Base-by-base conservation (phyloP, 75 land plant genomes). In the Picea sitchensis region DNA sequence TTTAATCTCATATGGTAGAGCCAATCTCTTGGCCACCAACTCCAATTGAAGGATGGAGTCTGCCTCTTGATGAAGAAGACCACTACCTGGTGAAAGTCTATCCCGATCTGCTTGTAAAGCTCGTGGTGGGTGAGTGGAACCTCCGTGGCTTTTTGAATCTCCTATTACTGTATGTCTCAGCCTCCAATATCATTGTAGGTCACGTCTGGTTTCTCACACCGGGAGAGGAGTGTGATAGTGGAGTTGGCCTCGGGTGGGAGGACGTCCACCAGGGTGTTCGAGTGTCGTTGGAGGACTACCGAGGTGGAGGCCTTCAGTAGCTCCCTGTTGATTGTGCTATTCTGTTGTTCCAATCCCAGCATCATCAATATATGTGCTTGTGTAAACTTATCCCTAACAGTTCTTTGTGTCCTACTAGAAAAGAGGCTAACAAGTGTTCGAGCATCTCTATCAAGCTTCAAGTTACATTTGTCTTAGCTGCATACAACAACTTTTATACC, bases 341-440 rank as follows among this genome's bases (percentile, higher is more conserved):
- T 41, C 44, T 4, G 5, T 41, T 41, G 6, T 41, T 41, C 4
- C 5, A 5, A 41, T 41, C 38, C 38, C 3, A 0, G 38, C n/a
- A n/a, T n/a, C 3, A 38, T 38, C 38, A 38, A 38, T 38, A 38
- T 38, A 38, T 38, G 3, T 38, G 38, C 1, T 58, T 96, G 89
- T 12, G 99, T 90, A 84, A 96, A 96, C 81, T 96, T 96, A 78
- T 94, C 96, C 44, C 99, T 80, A 13, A 96, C 96, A 17, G 99
- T 92, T 60, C 93, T 86, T 73, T 94, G 94, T 34, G 96, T 88
- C 94, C 94, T 96, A 76, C 84, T 77, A 62, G 96, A 96, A 82
- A 96, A 96, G 78, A 94, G 96, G 73, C 91, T 90, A 18, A 96
- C 96, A 68, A 96, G 78, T 44, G 93, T 85, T 76, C 98, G 83